phyloP scores from a whole-genome alignment of 257 asterid genomes.

The Gentiana macrophylla region DNA sequence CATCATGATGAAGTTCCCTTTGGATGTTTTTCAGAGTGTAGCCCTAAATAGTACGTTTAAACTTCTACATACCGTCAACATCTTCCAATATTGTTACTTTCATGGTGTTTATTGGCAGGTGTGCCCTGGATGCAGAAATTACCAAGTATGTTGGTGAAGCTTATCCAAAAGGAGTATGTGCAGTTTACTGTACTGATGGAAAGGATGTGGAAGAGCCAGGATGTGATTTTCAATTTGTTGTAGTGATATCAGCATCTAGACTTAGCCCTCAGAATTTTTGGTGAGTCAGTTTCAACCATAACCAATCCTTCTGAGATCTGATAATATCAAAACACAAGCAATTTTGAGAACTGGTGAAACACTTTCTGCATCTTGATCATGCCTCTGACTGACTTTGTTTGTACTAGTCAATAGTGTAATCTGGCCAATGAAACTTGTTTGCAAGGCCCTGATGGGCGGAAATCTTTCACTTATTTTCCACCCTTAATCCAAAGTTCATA shows the following conservation, averaged over 20 bases:
- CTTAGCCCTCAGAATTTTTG: conserved; percentile 95
- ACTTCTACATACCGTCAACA: not conserved
- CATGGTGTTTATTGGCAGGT: conserved; percentile 29
- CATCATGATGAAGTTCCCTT: no score
- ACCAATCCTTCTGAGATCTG: no score
- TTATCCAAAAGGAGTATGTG: conserved; percentile 80
- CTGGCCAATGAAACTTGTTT: no score
- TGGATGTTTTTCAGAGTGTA: not conserved
- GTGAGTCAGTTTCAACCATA: conserved; percentile 23
- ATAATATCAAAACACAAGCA: no score
- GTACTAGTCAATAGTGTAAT: no score
- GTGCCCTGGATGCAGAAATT: conserved; percentile 75
- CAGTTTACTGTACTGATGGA: conserved; percentile 73
- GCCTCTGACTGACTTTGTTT: no score
- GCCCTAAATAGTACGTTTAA: not conserved
- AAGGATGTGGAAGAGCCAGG: conserved; percentile 88
- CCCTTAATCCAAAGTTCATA: no score
- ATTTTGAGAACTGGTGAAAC: no score
- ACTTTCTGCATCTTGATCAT: no score
- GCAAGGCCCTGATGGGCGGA: no score
- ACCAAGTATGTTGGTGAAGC: conserved; percentile 78
- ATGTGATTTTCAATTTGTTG: conserved; percentile 77
- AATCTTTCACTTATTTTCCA: no score
- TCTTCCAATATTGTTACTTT: conserved; percentile 9
- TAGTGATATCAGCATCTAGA: conserved; percentile 84